Percentiles rank a stretch among this genome's conserved stretches.
Conservation (phyloP, 164 flowering plant genomes). For the Stephania yunnanensis region DNA sequence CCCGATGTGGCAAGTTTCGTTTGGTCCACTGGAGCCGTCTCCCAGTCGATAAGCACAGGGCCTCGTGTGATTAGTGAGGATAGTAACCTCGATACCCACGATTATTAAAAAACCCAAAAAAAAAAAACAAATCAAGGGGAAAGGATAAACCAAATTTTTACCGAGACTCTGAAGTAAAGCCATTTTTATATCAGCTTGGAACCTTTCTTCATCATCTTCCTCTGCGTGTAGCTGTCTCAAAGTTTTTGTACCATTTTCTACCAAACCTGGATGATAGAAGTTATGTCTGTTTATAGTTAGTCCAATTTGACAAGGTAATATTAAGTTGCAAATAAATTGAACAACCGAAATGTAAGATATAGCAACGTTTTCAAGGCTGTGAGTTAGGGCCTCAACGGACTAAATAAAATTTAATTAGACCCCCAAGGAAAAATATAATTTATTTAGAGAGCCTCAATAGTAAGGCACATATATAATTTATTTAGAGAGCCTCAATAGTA, state of each 20-base stretch:
- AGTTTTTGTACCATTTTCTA: slow-evolving; percentile 46
- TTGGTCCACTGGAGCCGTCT: too few species aligned
- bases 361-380: too few species aligned
- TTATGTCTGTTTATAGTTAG: slow-evolving; percentile 11
- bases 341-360: too few species aligned
- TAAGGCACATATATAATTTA: too few species aligned
- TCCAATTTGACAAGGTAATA: neutral
- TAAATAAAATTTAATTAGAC: too few species aligned
- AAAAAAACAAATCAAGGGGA: neutral
- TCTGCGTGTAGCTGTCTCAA: slow-evolving; percentile 58
- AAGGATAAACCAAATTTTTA: slow-evolving; percentile 14
- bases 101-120: neutral
- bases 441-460: too few species aligned
- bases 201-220: slow-evolving; percentile 89
- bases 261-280: slow-evolving; percentile 15
- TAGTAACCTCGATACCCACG: neutral
- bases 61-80: too few species aligned
- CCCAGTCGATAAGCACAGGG: too few species aligned
- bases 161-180: slow-evolving; percentile 96
- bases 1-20: too few species aligned
- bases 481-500: too few species aligned
- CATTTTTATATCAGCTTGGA: slow-evolving; percentile 83
- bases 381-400: too few species aligned
- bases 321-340: neutral
- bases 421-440: too few species aligned